Base-by-base conservation (phyloP, 208 protist genomes). In the Acanthamoeba lenticulata region DNA sequence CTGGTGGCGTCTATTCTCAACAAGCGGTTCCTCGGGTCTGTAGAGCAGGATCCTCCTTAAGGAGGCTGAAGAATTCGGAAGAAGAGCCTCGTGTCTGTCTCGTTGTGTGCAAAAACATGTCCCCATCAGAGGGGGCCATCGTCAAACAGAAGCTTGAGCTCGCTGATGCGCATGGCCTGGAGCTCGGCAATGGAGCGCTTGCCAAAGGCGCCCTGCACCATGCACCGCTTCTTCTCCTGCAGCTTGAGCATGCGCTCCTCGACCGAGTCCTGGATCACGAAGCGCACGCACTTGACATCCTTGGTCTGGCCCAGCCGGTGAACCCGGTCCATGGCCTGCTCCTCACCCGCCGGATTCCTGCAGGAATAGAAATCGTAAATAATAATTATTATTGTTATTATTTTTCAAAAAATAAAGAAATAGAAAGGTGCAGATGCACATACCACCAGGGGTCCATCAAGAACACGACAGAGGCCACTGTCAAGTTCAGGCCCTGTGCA, bases 231-330 rank as follows among this genome's bases (percentile, higher is more conserved):
- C 81, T 60, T 90, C 52, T 65, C 45, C 81, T 49, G 38, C 15
- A 60, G 45, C 79, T 49, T 88, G 9, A 60, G 47, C 42, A 57
- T 88, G 19, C 32, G 81, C 32, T 49, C 47, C 36, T 65, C 36
- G 17, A 85, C 74, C 21, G 74, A 85, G 29, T 85, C 92, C 47
- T 88, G 55, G 3, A 96, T 95, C 24, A 97, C 91, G 47, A 95
- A 95, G 9, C 95, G 95, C 2, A 62, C 81, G 15, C 97, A 94
- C 38, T 27, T 34, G 1, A 97, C 97, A 1, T 52, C 40, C 44
- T 89, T 95, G 2, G 40, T 94, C 92, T 98, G 97, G 7, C 97
- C 97, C 36, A 98, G 96, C 15, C 97, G 91, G 94, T 98, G 97
- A 13, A 97, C 94, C 21, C 97, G 90, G 45, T 96, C 94, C 5